Conservation (phyloP, 2,329 filamentous ascomycete species). For the Canariomyces notabilis region DNA sequence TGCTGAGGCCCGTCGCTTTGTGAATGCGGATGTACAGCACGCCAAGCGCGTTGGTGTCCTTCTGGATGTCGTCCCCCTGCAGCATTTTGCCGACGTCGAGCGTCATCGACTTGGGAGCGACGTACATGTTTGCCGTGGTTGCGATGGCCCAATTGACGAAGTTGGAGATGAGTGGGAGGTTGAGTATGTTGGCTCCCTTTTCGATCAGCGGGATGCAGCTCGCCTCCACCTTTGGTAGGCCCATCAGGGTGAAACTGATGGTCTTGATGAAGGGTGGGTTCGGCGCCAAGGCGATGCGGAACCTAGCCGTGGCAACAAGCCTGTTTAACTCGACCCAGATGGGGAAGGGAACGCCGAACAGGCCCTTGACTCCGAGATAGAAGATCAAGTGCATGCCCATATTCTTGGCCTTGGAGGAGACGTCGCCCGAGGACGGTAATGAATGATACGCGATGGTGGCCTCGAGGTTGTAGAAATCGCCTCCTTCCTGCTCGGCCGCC, state of each 20-base stretch:
- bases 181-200: conserved; percentile 83
- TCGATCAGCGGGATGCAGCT: conserved; percentile 92
- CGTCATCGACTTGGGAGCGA: conserved; percentile 90
- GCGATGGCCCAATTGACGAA: conserved; percentile 96
- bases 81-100: conserved; percentile 87
- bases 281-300: conserved; percentile 80
- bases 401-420: conserved; percentile 80
- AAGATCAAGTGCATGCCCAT: conserved; percentile 98
- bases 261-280: conserved; percentile 90
- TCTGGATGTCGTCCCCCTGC: conserved; percentile 85
- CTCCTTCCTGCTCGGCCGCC: conserved; percentile 83
- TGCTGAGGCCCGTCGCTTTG: conserved; percentile 79
- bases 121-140: conserved; percentile 82
- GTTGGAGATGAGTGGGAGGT: conserved; percentile 87
- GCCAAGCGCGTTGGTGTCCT: conserved; percentile 80
- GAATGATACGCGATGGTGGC: conserved; percentile 89
- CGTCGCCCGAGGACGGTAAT: conserved; percentile 62
- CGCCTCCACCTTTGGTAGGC: conserved; percentile 80
- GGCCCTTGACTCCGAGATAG: conserved; percentile 81
- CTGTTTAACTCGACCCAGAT: conserved; percentile 87
- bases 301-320: conserved; percentile 79
- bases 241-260: conserved; percentile 90
- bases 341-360: conserved; percentile 83
- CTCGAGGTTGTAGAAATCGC: conserved; percentile 89
- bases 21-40: conserved; percentile 92